Conservation (phyloP, 768 basidiomycete species). For the Tricholoma terreum region DNA sequence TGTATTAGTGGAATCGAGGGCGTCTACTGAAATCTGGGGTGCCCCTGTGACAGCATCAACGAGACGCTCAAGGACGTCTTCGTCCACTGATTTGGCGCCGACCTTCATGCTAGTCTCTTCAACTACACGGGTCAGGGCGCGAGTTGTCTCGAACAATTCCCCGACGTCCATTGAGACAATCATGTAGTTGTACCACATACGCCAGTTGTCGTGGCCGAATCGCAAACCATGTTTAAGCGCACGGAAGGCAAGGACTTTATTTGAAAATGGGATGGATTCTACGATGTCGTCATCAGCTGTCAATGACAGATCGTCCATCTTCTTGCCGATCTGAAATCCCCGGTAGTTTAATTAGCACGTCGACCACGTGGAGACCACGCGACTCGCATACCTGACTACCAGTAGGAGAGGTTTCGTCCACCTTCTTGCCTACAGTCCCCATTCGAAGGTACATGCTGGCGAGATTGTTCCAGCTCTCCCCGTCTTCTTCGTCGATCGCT, state of each 20-base stretch:
- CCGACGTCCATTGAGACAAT: conserved; percentile 91
- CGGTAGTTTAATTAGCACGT: neutral
- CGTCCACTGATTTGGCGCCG: conserved; percentile 65
- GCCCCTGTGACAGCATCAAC: conserved; percentile 81
- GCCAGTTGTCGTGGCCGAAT: conserved; percentile 86
- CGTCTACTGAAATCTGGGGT: conserved; percentile 37
- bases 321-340: neutral
- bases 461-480: conserved; percentile 97
- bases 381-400: conserved; percentile 26
- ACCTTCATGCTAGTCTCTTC: conserved; percentile 60
- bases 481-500: conserved; percentile 91
- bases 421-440: conserved; percentile 39
- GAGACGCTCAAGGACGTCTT: conserved; percentile 84
- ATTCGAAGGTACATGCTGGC: conserved; percentile 92
- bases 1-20: conserved; percentile 9
- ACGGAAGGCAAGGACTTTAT: conserved; percentile 87
- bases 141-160: conserved; percentile 83
- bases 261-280: conserved; percentile 53
- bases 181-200: conserved; percentile 99
- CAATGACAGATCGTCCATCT: neutral
- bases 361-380: conserved; percentile 7
- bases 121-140: conserved; percentile 79
- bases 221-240: conserved; percentile 90
- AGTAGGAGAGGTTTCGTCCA: conserved; percentile 16
- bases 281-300: conserved; percentile 11